A percentile compares a stretch with the other conserved stretches of the same genome.
Conservation (phyloP, 768 basidiomycete species). For the Clitopilus passeckerianus region DNA sequence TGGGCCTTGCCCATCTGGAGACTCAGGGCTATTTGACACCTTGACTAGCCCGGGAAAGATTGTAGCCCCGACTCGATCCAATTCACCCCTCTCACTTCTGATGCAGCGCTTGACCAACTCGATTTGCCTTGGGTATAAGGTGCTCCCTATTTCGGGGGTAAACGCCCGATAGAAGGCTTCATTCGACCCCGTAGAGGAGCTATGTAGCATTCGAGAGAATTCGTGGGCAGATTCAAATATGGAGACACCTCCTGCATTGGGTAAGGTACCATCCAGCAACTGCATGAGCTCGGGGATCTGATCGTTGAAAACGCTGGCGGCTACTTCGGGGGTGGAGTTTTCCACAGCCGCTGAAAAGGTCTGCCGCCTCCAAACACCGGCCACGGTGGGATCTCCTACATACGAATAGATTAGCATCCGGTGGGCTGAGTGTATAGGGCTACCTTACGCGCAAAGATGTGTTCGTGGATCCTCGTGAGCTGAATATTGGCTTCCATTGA, state of each 20-base stretch:
- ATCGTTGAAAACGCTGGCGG: conserved; percentile 60
- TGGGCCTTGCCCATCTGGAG: conserved; percentile 28
- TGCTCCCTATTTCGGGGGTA: conserved; percentile 75
- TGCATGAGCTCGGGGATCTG: conserved; percentile 63
- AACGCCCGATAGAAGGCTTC: conserved; percentile 87
- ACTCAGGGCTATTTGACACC: conserved; percentile 42
- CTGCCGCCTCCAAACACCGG: conserved; percentile 85
- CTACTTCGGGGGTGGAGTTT: conserved; percentile 66
- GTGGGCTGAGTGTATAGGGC: neutral
- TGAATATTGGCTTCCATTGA: conserved; percentile 81
- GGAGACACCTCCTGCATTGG: conserved; percentile 40
- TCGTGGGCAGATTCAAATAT: conserved; percentile 72
- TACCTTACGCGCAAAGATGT: conserved; percentile 76
- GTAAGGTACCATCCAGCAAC: conserved; percentile 40
- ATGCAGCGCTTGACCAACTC: conserved; percentile 83
- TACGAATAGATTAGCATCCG: neutral
- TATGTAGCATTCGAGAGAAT: conserved; percentile 86
- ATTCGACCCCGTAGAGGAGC: conserved; percentile 51
- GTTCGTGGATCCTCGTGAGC: conserved; percentile 82
- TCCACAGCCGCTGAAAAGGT: conserved; percentile 88
- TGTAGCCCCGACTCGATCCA: conserved; percentile 75
- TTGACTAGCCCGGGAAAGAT: conserved; percentile 89
- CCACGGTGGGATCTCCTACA: conserved; percentile 82
- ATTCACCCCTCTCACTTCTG: conserved; percentile 67
- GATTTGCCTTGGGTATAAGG: conserved; percentile 72